Evolutionary conservation across 2,329 filamentous ascomycete genomes (phyloP).

Genomic region (Fusarium domesticum): DNA sequence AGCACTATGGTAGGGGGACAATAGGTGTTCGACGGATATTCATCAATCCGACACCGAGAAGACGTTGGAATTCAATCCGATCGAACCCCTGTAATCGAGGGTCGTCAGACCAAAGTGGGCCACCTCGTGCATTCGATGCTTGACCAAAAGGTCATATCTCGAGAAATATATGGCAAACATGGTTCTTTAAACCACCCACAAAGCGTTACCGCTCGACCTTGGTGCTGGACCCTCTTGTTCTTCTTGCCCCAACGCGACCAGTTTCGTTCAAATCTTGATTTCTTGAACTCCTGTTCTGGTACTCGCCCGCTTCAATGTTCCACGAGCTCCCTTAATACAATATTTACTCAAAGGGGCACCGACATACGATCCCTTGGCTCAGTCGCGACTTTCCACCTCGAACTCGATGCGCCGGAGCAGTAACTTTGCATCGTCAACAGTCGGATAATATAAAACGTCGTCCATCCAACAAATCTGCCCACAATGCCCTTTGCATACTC

Average conservation of each 20-base stretch:
- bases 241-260: neutral
- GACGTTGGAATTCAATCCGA: slow-evolving; percentile 19
- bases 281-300: neutral
- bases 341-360: slow-evolving; percentile 4
- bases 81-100: slow-evolving; percentile 17
- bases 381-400: slow-evolving; percentile 7
- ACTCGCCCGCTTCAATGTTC: slow-evolving; percentile 9
- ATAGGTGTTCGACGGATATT: slow-evolving; percentile 20
- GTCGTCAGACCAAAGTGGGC: slow-evolving; percentile 18
- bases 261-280: neutral
- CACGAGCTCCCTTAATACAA: slow-evolving; percentile 8
- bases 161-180: slow-evolving; percentile 13
- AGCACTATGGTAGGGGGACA: neutral
- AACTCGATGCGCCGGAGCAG: slow-evolving; percentile 1
- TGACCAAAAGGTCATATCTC: slow-evolving; percentile 25
- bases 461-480: slow-evolving; percentile 9
- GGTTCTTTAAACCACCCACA: slow-evolving; percentile 12
- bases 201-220: slow-evolving; percentile 5
- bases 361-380: slow-evolving; percentile 2
- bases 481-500: slow-evolving; percentile 89
- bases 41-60: slow-evolving; percentile 25
- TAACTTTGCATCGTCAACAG: slow-evolving; percentile 1
- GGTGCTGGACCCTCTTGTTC: slow-evolving; percentile 16
- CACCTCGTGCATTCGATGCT: slow-evolving; percentile 20
- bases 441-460: neutral